Conservation (phyloP, 805 yeast species). For the Starmerella tilneyi region DNA sequence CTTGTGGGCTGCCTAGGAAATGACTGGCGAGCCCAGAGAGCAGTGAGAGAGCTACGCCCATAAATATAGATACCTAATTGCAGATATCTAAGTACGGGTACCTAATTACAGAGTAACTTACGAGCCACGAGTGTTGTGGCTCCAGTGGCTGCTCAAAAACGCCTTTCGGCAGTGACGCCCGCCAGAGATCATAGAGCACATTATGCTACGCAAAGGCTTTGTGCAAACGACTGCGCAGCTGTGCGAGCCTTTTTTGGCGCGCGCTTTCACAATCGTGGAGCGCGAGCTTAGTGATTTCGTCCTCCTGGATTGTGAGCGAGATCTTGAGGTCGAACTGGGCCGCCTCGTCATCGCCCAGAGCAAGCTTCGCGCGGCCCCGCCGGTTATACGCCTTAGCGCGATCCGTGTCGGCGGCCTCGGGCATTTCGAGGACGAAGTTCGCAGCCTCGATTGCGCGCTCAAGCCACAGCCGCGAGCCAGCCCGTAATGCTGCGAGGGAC, state of each 20-base stretch:
- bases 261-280: constrained; percentile 11
- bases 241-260: neutral
- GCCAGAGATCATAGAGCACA: neutral
- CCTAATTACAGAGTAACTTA: too few species aligned
- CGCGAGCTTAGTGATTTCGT: constrained; percentile 15
- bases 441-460: constrained; percentile 49
- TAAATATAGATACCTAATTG: too few species aligned
- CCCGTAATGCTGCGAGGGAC: constrained; percentile 60
- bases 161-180: too few species aligned
- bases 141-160: too few species aligned
- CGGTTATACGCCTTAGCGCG: constrained; percentile 79
- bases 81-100: too few species aligned
- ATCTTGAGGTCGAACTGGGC: constrained; percentile 55
- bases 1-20: too few species aligned
- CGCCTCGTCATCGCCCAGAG: constrained; percentile 54
- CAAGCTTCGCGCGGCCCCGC: constrained; percentile 60
- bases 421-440: constrained; percentile 50
- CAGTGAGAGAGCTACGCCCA: too few species aligned
- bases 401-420: constrained; percentile 41
- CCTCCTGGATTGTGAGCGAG: constrained; percentile 36
- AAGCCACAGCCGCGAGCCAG: constrained; percentile 36
- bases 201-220: neutral
- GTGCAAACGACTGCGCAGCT: neutral
- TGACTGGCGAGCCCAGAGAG: too few species aligned
- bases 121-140: too few species aligned